Base-by-base conservation (phyloP, 1,284 basidiomycete genomes). In the Apiotrichum sp. region DNA sequence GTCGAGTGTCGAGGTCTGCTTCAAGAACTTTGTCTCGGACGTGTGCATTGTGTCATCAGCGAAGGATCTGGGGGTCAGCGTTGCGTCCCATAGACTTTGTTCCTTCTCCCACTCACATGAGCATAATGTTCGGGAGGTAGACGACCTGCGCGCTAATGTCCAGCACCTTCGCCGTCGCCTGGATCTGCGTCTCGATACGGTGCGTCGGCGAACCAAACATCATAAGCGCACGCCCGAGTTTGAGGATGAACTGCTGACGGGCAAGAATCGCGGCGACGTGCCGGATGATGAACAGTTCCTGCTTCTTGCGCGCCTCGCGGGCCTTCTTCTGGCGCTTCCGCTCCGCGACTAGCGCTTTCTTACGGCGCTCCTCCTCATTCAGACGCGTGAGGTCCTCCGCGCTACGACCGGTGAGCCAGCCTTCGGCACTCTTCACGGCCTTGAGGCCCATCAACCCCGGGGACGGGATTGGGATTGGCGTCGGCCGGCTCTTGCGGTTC, bases 131-230 rank as follows among this genome's bases (percentile, higher is more conserved):
- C 4, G 92, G 91, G 42, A 95, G 79, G 73, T 93, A 92, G 75
- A 95, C 83, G 76, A 88, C 88, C 62, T 85, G 87, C 62, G 89
- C 81, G 68, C 87, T 83, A 65, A 93, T 81, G 66, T 93, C 90
- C 45, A 96, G 82, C 16, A 93, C 89, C 5, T 82, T 82, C 11
- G 87, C 90, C 3, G 91, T 92, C 33, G 87, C 84, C 72, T 88
- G 86, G 63, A 95, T 86, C 73, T 93, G 91, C 6, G 88, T 83
- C 69, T 87, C 88, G 46, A 95, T 81, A 47, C 91, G 85, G 73
- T 95, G 90, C 2, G 86, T 85, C n/a, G 92, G 91, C 2, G 86
- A 88, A 41, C 90, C 90, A 64, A 93, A 95, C 89, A 93, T 93
- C 89, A 95, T 93, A 79, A 96, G 83, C 7, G 89, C 86, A 45